Evolutionary conservation across 805 yeast species (phyloP), one percentile per base, ranked within the genome.

Genomic region (Sugiyamaella valdiviana): DNA sequence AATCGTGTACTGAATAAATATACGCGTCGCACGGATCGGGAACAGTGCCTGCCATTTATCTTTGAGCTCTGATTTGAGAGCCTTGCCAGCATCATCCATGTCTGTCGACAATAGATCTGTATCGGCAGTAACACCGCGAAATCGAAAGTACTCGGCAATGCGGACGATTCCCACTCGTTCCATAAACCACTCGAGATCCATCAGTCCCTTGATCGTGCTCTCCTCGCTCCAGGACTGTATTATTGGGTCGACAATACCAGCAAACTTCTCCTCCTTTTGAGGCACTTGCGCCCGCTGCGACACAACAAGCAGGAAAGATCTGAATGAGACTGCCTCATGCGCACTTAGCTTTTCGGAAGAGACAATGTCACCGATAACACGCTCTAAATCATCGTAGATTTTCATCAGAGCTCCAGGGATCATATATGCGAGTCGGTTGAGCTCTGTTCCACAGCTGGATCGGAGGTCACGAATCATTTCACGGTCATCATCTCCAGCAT

Each of bases 151-250:
- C 51, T 84, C 84, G 0, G 97, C 95, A 60, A 93, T 95, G 62
- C 82, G 81, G 2, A 89, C 98, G 48, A 93, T 87, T 2, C 99
- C 99, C 45, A 95, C 76, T 58, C 97, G 77, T 66, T 90, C 98
- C 98, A 93, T 91, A 58, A 93, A 93, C 98, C 98, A 93, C 52
- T 88, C 96, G 40, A 95, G 73, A 61, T 91, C 95, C 60, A 82
- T 72, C 23, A 93, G 70, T 0, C 97, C 97, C 61, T 88, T 88
- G 53, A 87, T 89, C 0, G 97, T 91, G 9, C 79, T 82, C 17
- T 89, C 91, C 41, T 90, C 89, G 0, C 91, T 82, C 99, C 99
- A 93, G 0, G 96, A 90, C 10, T 76, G 69, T 43, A 95, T 71
- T 55, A 93, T 97, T 0, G 96, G 95, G 63, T 93, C 99, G 1